Conservation (phyloP, 2,329 filamentous ascomycete genomes). For the Fusarium stilboides region DNA sequence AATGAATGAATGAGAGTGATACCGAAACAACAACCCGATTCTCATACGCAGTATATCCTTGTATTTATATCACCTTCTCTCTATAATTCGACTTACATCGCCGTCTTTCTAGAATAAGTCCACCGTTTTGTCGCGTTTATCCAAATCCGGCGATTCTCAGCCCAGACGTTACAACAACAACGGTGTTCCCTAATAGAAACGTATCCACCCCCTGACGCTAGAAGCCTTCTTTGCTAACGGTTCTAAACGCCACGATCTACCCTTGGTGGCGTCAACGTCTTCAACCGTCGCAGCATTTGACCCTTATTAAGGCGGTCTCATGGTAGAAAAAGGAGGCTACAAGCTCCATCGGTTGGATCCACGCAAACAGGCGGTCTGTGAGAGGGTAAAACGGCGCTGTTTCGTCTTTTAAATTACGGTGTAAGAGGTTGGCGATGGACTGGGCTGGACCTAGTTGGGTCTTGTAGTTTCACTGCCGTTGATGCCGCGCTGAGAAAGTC, state of each 20-base stretch:
- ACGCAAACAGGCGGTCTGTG: constrained; percentile 11
- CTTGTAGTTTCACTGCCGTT: neutral
- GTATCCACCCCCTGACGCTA: constrained; percentile 35
- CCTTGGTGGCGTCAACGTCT: constrained; percentile 33
- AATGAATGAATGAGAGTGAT: constrained; percentile 15
- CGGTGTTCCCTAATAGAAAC: constrained; percentile 14
- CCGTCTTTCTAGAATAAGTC: constrained; percentile 27
- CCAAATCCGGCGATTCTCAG: constrained; percentile 34
- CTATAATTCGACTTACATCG: constrained; percentile 16
- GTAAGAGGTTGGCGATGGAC: constrained; percentile 16
- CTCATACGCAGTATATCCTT: neutral
- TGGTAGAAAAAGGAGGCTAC: constrained; percentile 13
- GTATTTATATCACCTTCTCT: constrained; percentile 14
- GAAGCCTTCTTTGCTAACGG: constrained; percentile 23
- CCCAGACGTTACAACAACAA: constrained; percentile 28
- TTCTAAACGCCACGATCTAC: constrained; percentile 36
- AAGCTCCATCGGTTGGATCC: constrained; percentile 9
- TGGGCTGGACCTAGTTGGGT: neutral
- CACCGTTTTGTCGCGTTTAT: constrained; percentile 12
- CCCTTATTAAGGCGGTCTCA: neutral
- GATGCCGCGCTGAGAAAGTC: constrained; percentile 2
- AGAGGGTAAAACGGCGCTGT: neutral
- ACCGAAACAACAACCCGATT: neutral
- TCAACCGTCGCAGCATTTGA: constrained; percentile 21
- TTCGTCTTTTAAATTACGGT: constrained; percentile 13